Evolutionary conservation across 495 filamentous ascomycete species (phyloP).

Genomic region (Darksidea phi): DNA sequence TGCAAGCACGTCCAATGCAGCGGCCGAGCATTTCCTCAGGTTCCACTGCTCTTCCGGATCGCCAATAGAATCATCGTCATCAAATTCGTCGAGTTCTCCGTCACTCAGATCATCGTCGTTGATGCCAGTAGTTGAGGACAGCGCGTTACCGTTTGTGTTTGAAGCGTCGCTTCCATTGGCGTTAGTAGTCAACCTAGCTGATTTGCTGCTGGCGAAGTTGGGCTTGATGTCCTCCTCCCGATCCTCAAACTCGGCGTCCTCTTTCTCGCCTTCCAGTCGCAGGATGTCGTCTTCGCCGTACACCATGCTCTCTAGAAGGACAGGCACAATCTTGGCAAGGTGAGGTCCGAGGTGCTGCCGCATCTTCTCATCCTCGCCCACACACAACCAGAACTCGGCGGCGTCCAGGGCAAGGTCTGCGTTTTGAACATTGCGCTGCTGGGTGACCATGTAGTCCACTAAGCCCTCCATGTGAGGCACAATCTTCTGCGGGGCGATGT

Average conservation of each 20-base stretch:
- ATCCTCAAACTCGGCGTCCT: conserved; percentile 85
- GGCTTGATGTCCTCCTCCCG: conserved; percentile 89
- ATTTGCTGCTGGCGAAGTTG: conserved; percentile 79
- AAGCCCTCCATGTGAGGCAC: conserved; percentile 83
- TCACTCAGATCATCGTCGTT: conserved; percentile 69
- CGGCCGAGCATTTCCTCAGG: conserved; percentile 94
- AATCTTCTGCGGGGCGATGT: conserved; percentile 85
- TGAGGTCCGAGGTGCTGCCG: conserved; percentile 71
- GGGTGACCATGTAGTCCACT: conserved; percentile 87
- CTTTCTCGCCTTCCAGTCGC: conserved; percentile 77
- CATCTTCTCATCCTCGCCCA: conserved; percentile 81
- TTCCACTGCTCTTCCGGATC: conserved; percentile 96
- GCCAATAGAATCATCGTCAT: conserved; percentile 67
- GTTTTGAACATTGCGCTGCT: conserved; percentile 80
- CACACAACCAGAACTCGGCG: conserved; percentile 94
- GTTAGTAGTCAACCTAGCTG: conserved; percentile 47
- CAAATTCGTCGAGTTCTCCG: conserved; percentile 79
- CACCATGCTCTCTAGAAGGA: conserved; percentile 91
- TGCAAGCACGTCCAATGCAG: conserved; percentile 90
- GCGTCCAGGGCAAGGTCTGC: conserved; percentile 91
- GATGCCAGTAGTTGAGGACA: conserved; percentile 23
- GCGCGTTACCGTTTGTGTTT: conserved; percentile 49
- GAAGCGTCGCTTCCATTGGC: conserved; percentile 50
- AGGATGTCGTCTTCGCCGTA: conserved; percentile 93
- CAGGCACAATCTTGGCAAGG: conserved; percentile 82